Conservation (phyloP, 1,284 basidiomycete genomes). For the Ceratobasidium sp. region DNA sequence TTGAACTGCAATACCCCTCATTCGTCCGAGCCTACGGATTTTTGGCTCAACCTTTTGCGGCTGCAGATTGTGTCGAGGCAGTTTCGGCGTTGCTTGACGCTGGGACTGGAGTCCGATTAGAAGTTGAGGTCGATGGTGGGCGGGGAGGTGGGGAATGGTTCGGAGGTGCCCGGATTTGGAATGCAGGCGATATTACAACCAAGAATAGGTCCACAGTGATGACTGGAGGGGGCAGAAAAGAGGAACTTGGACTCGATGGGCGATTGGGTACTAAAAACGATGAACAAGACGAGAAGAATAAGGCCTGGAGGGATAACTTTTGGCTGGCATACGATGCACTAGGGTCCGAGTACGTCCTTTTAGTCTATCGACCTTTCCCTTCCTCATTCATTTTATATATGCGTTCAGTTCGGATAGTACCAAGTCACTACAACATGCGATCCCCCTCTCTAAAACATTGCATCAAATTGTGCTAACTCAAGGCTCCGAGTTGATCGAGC, state of each 20-base stretch:
- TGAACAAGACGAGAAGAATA: constrained; percentile 53
- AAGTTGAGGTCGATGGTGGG: constrained; percentile 70
- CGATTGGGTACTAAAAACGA: constrained; percentile 27
- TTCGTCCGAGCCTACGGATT: constrained; percentile 93
- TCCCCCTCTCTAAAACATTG: constrained; percentile 86
- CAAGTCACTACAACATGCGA: constrained; percentile 70
- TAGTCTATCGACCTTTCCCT: not conserved
- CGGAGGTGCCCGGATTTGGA: constrained; percentile 42
- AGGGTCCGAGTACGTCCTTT: constrained; percentile 68
- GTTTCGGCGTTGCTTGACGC: constrained; percentile 87
- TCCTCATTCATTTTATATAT: constrained; percentile 1
- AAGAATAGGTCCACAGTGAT: constrained; percentile 18
- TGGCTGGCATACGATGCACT: constrained; percentile 93
- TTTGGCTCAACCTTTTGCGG: constrained; percentile 81
- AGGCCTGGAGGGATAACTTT: constrained; percentile 82
- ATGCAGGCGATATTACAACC: constrained; percentile 25
- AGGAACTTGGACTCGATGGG: constrained; percentile 28
- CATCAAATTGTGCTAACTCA: constrained; percentile 92
- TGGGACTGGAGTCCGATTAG: constrained; percentile 85
- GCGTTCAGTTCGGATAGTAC: constrained; percentile 58
- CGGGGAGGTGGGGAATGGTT: constrained; percentile 45
- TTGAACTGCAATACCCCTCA: constrained; percentile 90
- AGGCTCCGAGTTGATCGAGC: constrained; percentile 94
- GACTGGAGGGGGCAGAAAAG: constrained; percentile 20
- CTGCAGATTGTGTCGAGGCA: constrained; percentile 92